These are phyloP conservation scores for Hygrophoropsis aurantiaca DNA, from an alignment of 768 basidiomycete genomes.

Conservation along the genomic window DNA sequence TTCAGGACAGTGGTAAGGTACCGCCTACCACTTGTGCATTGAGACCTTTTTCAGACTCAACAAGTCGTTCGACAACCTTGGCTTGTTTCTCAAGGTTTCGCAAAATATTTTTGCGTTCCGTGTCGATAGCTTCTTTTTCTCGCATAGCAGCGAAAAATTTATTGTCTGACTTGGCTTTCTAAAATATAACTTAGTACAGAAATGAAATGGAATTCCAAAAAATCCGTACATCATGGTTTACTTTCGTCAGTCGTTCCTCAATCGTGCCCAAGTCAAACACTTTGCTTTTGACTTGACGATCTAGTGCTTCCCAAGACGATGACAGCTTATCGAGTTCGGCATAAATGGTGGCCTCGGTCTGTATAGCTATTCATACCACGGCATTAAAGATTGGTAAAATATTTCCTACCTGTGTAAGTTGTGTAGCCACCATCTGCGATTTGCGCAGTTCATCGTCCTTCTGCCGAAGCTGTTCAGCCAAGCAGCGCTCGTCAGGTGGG, in stretches of 20 bases:
- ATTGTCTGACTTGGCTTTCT: conserved; percentile 97
- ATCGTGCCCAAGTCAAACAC: conserved; percentile 74
- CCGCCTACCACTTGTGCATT: conserved; percentile 56
- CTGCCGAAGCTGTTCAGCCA: conserved; percentile 55
- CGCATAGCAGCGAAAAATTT: conserved; percentile 92
- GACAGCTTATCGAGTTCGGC: conserved; percentile 85
- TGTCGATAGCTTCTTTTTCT: conserved; percentile 79
- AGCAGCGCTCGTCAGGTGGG: conserved; percentile 48
- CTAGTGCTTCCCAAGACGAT: conserved; percentile 81
- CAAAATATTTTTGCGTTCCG: conserved; percentile 64
- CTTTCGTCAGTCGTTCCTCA: conserved; percentile 72
- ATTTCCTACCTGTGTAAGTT: conserved; percentile 60
- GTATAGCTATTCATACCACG: conserved; percentile 1
- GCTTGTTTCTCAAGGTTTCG: conserved; percentile 60
- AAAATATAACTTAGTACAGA: conserved; percentile 6
- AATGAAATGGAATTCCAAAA: not conserved
- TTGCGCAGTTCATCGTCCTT: conserved; percentile 70
- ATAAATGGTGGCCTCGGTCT: conserved; percentile 79
- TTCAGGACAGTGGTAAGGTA: not conserved
- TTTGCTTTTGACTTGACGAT: conserved; percentile 80
- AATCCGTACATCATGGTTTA: conserved; percentile 63
- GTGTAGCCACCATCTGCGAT: conserved; percentile 60
- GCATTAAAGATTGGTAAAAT: not conserved
- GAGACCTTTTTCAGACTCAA: conserved; percentile 63
- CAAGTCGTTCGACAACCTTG: conserved; percentile 63